Conservation (phyloP, 1,284 basidiomycete species). For the Vanrija sp. region DNA sequence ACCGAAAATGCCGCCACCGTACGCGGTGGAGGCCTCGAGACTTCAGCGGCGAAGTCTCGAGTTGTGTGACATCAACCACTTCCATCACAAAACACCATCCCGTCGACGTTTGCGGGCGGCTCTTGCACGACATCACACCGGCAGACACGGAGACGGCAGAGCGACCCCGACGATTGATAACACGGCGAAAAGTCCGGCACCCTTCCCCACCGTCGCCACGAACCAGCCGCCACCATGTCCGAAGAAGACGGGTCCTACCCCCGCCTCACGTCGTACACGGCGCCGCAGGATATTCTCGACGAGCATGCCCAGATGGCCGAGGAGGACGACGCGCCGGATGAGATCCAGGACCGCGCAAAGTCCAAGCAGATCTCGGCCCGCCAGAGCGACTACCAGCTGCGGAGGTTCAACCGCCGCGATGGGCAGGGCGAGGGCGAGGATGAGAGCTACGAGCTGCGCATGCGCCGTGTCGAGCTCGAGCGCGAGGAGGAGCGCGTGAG, state of each 20-base stretch:
- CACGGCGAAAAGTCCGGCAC: too few relatives aligned
- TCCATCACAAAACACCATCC: not conserved
- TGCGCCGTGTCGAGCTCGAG: conserved; percentile 86
- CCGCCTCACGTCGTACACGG: conserved; percentile 80
- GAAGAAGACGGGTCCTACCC: conserved; percentile 29
- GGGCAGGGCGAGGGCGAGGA: conserved; percentile 59
- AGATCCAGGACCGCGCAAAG: conserved; percentile 86
- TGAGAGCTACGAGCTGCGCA: conserved; percentile 87
- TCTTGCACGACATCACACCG: not conserved
- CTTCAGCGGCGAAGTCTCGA: not conserved
- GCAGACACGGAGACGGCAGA: not conserved
- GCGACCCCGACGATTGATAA: not conserved
- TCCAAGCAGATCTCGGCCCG: conserved; percentile 89
- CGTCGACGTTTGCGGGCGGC: not conserved
- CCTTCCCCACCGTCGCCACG: too few relatives aligned
- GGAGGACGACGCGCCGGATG: conserved; percentile 85
- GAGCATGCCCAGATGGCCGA: conserved; percentile 92
- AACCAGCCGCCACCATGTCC: conserved; percentile 8
- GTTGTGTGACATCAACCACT: not conserved
- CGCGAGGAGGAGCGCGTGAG: conserved; percentile 86
- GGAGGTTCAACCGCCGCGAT: conserved; percentile 74
- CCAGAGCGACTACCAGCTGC: conserved; percentile 92
- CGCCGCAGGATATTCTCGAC: conserved; percentile 87
- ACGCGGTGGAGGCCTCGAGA: not conserved
- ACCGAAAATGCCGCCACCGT: not conserved